Conservation (phyloP, 2,329 filamentous ascomycete genomes). For the Harringtonia aguacate region DNA sequence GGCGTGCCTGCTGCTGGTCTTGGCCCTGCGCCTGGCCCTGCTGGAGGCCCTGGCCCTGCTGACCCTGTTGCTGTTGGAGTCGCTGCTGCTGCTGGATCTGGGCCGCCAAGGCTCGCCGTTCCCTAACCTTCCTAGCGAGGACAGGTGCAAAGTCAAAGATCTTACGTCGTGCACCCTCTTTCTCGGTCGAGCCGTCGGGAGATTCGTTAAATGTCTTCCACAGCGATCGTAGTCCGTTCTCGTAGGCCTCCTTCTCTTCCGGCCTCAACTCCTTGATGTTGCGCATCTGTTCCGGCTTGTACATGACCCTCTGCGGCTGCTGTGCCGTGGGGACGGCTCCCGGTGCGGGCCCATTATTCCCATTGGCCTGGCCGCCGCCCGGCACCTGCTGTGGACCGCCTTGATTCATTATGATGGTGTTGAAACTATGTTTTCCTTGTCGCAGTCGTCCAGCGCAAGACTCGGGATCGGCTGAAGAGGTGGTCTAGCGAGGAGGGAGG, state of each 20-base stretch:
- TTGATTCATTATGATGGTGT: too few relatives aligned
- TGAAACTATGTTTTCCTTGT: too few relatives aligned
- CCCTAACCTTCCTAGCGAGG: constrained; percentile 22
- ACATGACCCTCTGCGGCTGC: constrained; percentile 22
- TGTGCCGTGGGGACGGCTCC: constrained; percentile 7
- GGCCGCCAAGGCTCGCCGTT: constrained; percentile 6
- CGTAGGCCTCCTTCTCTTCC: constrained; percentile 48
- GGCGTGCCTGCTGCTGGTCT: constrained; percentile 4
- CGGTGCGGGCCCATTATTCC: not conserved
- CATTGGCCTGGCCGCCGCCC: constrained; percentile 11
- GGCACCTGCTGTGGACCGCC: constrained; percentile 5
- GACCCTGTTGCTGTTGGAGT: constrained; percentile 2
- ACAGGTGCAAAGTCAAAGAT: constrained; percentile 51
- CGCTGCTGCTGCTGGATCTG: constrained; percentile 3
- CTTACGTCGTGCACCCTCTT: constrained; percentile 43
- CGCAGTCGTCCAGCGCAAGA: too few relatives aligned
- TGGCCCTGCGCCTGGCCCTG: constrained; percentile 2
- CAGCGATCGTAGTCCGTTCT: constrained; percentile 40
- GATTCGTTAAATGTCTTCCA: constrained; percentile 42
- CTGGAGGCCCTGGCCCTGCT: constrained; percentile 8
- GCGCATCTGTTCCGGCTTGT: constrained; percentile 41
- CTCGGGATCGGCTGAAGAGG: too few relatives aligned
- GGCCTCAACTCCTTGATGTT: constrained; percentile 37
- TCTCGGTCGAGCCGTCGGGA: constrained; percentile 34
- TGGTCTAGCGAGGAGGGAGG: too few relatives aligned